phyloP scores from a whole-genome alignment of 805 yeast genomes.

The Suhomyces prunicola region DNA sequence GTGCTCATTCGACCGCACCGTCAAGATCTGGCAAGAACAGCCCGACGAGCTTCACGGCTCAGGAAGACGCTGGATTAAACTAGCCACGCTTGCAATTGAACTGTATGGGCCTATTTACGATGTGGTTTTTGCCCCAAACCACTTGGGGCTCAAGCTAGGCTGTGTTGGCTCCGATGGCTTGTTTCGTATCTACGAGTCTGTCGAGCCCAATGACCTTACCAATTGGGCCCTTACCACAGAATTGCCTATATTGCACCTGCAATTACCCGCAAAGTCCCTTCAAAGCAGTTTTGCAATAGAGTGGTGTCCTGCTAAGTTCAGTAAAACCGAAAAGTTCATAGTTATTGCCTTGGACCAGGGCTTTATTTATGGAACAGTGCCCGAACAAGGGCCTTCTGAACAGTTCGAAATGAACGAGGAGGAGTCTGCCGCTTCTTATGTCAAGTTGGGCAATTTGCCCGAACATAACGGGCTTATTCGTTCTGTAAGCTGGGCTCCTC shows the following conservation, averaged over 20 bases:
- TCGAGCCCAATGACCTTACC: slow-evolving; percentile 84
- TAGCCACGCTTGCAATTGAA: slow-evolving; percentile 74
- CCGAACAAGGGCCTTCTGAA: not conserved
- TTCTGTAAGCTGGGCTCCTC: slow-evolving; percentile 94
- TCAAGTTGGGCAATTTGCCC: slow-evolving; percentile 61
- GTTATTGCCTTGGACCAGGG: slow-evolving; percentile 89
- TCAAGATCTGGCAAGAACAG: slow-evolving; percentile 88
- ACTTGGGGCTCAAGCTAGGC: slow-evolving; percentile 76
- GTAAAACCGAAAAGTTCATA: slow-evolving; percentile 68
- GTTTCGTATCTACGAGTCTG: slow-evolving; percentile 78
- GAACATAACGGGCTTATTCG: slow-evolving; percentile 87
- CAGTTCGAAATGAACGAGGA: not conserved
- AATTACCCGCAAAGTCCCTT: slow-evolving; percentile 69
- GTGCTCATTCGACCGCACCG: slow-evolving; percentile 85
- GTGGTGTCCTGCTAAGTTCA: slow-evolving; percentile 88
- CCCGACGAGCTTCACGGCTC: slow-evolving; percentile 69
- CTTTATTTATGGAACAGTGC: slow-evolving; percentile 52
- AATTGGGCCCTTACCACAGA: slow-evolving; percentile 80
- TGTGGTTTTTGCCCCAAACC: slow-evolving; percentile 85
- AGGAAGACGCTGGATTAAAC: slow-evolving; percentile 80
- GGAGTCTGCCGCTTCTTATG: slow-evolving; percentile 33
- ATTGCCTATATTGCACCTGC: slow-evolving; percentile 58
- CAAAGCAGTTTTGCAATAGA: slow-evolving; percentile 83
- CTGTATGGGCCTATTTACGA: slow-evolving; percentile 86
- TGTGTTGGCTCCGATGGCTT: slow-evolving; percentile 88